Evolutionary conservation across 495 filamentous ascomycete species (phyloP).

Genomic region (Aspergillus ostianus): DNA sequence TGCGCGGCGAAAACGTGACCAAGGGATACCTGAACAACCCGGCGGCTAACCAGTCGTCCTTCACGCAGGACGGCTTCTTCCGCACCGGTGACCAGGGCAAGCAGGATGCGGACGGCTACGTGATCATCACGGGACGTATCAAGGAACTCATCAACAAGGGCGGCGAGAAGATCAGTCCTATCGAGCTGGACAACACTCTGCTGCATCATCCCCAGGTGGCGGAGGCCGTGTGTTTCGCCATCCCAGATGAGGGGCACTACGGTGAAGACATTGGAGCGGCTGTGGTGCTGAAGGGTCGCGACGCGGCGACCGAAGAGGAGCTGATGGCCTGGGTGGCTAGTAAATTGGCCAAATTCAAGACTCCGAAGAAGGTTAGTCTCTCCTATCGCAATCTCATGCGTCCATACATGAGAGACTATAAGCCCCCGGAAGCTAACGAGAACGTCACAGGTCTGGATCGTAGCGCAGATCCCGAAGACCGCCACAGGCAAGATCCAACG

Average conservation of each 20-base stretch:
- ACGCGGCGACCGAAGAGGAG: slow-evolving; percentile 51
- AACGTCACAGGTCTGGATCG: slow-evolving; percentile 67
- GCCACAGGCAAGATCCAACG: slow-evolving; percentile 88
- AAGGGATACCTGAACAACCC: slow-evolving; percentile 80
- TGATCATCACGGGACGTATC: slow-evolving; percentile 75
- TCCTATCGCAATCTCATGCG: background rate
- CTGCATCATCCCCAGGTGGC: slow-evolving; percentile 63
- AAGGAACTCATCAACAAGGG: slow-evolving; percentile 86
- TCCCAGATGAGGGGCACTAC: slow-evolving; percentile 52
- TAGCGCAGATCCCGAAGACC: slow-evolving; percentile 79
- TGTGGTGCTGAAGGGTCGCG: slow-evolving; percentile 66
- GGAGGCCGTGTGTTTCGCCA: slow-evolving; percentile 80
- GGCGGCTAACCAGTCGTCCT: slow-evolving; percentile 65
- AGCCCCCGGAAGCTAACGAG: background rate
- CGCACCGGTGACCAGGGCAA: slow-evolving; percentile 82
- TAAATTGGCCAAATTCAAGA: slow-evolving; percentile 75
- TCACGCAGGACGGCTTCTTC: slow-evolving; percentile 71
- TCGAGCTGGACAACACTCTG: slow-evolving; percentile 79
- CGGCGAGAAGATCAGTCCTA: slow-evolving; percentile 80
- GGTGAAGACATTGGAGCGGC: slow-evolving; percentile 80
- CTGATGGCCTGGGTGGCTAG: slow-evolving; percentile 64
- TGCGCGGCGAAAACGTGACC: slow-evolving; percentile 76
- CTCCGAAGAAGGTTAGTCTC: slow-evolving; percentile 71
- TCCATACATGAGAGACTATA: no score
- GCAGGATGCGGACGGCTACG: slow-evolving; percentile 68